Evolutionary conservation across 78 protist species (phyloP), one percentile per base, ranked within the genome.

Genomic region (Dictyostelium citrinum): DNA sequence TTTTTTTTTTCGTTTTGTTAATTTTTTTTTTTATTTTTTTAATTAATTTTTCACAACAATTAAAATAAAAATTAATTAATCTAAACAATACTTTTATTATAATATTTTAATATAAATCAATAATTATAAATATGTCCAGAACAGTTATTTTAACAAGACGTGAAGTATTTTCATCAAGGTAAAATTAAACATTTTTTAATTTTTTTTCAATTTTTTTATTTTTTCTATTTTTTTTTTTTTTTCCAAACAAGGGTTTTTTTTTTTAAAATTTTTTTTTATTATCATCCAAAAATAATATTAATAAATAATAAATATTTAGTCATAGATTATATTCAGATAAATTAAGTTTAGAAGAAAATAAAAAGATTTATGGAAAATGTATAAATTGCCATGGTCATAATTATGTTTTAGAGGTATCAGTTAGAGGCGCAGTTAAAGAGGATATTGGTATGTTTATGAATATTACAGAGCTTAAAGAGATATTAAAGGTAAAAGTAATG

Each of bases 301-400:
- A 55, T 20, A 16, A 55, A 0, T 3, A 49, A 16, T 16, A 49
- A 31, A 27, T 31, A 72, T 55, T 45, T 29, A 90, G 95, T 77
- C 97, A 95, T 78, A 64, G 97, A 81, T 82, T 95, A 78, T 91
- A 83, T 76, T 90, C 88, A 27, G 77, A 83, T 43, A 4, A 41
- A 11, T 51, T 79, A 22, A 68, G 90, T 31, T 37, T n/a, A 11
- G 95, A 91, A 71, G 91, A 95, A 24, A 95, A 95, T 70, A 77
- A 76, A 77, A 64, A 61, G 7, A 55, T 83, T n/a, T 95, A 88
- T 90, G 97, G 97, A 29, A 95, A 95, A 55, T 95, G 97, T 82
- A 90, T 84, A 20, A 90, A 90, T 75, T 58, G 74, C 37, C 97
- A 95, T 71, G 97, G 97, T 35, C 97, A 95, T 61, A 95, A 95